A percentile compares a stretch with the other conserved stretches of the same genome.
These are phyloP conservation scores for Arthromyces matolae DNA, from an alignment of 768 basidiomycete genomes.

Conservation along the genomic window DNA sequence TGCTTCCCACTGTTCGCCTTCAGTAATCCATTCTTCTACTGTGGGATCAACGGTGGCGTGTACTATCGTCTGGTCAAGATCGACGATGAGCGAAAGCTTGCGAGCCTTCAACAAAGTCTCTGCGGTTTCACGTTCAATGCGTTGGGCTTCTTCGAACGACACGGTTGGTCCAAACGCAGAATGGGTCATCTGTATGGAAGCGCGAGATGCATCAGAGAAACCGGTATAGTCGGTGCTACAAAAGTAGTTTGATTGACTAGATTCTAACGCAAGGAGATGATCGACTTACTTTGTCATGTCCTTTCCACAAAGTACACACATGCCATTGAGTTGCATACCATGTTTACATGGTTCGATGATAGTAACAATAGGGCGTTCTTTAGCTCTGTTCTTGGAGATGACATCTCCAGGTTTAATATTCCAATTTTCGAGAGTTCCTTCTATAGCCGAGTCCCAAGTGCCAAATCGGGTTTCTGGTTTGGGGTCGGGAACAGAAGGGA, in stretches of 20 bases:
- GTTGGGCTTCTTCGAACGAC: conserved; percentile 86
- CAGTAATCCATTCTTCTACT: conserved; percentile 93
- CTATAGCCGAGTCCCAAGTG: conserved; percentile 86
- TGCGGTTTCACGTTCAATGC: conserved; percentile 82
- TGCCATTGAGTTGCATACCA: conserved; percentile 85
- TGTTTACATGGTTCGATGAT: conserved; percentile 95
- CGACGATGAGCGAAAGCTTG: conserved; percentile 93
- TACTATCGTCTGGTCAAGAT: conserved; percentile 98
- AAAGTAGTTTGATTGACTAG: background rate
- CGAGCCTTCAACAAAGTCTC: conserved; percentile 68
- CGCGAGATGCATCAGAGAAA: conserved; percentile 81
- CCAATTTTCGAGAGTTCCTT: conserved; percentile 77
- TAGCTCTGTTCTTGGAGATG: conserved; percentile 55
- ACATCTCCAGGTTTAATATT: conserved; percentile 61
- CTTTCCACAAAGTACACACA: conserved; percentile 93
- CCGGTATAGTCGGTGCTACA: conserved; percentile 78
- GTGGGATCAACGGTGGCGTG: conserved; percentile 99
- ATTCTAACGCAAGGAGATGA: conserved; percentile 7
- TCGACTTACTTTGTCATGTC: conserved; percentile 83
- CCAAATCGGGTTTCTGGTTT: conserved; percentile 72
- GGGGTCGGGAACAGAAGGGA: conserved; percentile 39
- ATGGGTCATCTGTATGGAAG: conserved; percentile 92
- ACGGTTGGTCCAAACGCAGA: conserved; percentile 89
- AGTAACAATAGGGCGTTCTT: conserved; percentile 55
- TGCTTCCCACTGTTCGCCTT: conserved; percentile 78